Evolutionary conservation across 352 stramenopile species (phyloP).

Genomic region (Elongisporangium undulatum): DNA sequence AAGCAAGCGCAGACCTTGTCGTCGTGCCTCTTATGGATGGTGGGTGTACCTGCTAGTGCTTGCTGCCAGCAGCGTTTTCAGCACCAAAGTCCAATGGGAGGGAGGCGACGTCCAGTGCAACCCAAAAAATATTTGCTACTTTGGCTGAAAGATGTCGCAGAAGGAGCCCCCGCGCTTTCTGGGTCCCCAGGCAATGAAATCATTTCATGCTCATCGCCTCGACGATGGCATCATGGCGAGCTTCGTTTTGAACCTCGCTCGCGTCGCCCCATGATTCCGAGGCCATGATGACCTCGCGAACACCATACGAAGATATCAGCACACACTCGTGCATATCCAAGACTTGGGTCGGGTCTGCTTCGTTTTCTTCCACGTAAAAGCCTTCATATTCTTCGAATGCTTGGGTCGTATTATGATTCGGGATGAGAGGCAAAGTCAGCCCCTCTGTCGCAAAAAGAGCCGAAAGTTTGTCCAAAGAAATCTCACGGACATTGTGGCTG

Average conservation of each 20-base stretch:
- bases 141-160: background rate
- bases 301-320: conserved; percentile 45
- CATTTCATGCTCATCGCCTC: conserved; percentile 33
- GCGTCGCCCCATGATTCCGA: conserved; percentile 5
- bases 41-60: background rate
- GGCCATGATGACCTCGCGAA: conserved; percentile 37
- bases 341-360: conserved; percentile 18
- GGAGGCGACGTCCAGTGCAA: background rate
- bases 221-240: conserved; percentile 42
- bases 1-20: background rate
- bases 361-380: conserved; percentile 59
- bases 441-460: conserved; percentile 41
- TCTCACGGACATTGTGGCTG: conserved; percentile 70
- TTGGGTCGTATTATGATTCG: conserved; percentile 20
- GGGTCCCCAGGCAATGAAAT: background rate
- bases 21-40: background rate
- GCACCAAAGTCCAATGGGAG: background rate
- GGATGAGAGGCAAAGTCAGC: conserved; percentile 31
- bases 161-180: background rate
- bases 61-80: background rate
- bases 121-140: background rate
- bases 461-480: conserved; percentile 49
- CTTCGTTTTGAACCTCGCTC: conserved; percentile 28
- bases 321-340: conserved; percentile 35
- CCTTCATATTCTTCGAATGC: conserved; percentile 31